Evolutionary conservation across 2,329 filamentous ascomycete genomes (phyloP).

Genomic region (Cladophialophora carrionii): DNA sequence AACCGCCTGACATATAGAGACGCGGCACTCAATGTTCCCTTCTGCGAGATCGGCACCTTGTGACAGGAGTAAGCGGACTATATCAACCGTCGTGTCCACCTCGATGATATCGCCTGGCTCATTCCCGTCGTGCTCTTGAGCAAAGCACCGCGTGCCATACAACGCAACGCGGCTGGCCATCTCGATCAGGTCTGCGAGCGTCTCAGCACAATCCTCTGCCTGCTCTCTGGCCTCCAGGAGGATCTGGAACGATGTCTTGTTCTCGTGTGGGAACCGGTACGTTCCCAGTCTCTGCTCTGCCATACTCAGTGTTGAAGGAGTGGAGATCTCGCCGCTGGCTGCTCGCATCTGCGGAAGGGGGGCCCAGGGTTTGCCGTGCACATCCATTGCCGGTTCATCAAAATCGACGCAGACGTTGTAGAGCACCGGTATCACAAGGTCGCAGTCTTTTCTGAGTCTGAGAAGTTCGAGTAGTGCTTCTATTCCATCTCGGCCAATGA

Average conservation of each 20-base stretch:
- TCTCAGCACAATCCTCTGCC: conserved; percentile 15
- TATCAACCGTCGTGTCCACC: conserved; percentile 11
- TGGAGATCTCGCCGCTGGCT: conserved; percentile 1
- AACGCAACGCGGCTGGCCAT: conserved; percentile 33
- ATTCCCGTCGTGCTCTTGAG: conserved; percentile 8
- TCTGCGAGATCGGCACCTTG: conserved; percentile 21
- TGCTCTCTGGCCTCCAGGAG: conserved; percentile 19
- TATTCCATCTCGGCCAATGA: conserved; percentile 32
- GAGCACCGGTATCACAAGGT: conserved; percentile 34
- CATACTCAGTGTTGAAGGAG: conserved; percentile 18
- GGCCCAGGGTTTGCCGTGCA: conserved; percentile 18
- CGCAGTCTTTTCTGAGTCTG: conserved; percentile 21
- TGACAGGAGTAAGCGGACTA: conserved; percentile 24
- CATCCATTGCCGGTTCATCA: conserved; percentile 31
- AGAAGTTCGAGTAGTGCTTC: conserved; percentile 27
- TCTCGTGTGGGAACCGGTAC: conserved; percentile 10
- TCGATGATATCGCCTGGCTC: conserved; percentile 16
- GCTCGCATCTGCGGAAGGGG: conserved; percentile 8
- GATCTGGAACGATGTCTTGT: conserved; percentile 25
- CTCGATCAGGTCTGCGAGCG: conserved; percentile 35
- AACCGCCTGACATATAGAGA: conserved; percentile 28
- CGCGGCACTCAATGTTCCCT: conserved; percentile 20
- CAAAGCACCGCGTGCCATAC: conserved; percentile 24
- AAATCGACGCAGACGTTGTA: conserved; percentile 38
- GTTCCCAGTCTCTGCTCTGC: conserved; percentile 34